Evolutionary conservation across 345 rosid species (phyloP), one percentile per base, ranked within the genome.

Genomic region (Pseudoturritis turrita): DNA sequence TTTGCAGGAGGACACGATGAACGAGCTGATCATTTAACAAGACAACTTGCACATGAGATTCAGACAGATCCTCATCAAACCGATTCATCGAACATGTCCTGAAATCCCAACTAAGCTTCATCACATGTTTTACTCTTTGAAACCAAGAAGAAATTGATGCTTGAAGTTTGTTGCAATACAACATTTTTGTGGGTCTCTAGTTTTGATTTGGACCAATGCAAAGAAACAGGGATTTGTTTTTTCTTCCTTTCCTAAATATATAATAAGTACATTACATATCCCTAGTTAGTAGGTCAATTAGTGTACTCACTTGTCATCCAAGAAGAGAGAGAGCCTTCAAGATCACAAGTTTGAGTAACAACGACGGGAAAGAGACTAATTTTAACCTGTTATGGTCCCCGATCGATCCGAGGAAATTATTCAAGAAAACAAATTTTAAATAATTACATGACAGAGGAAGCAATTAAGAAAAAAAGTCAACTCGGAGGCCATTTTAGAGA

Each of bases 1-100:
- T 88, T 86, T 69, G 93, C 90, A n/a, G 90, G 90, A 17, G 88
- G 93, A 23, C 86, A 84, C 2, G 93, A 88, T 65, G 93, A 88
- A 54, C 75, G 87, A 52, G 88, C 87, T 19, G 88, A 88, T 52
- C 62, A 53, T 65, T 67, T 88, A 40, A 81, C 81, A 23, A 78
- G 68, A 76, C 81, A 81, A 60, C 69, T 88, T 60, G 93, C 88
- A 57, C 73, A 75, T 28, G 90, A 81, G 77, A 88, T 88, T 55
- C 78, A 84, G 59, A 76, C 83, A 2, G 84, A 78, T 73, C 83
- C 85, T 70, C 75, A 62, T 36, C 77, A 77, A 59, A 21, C 72
- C 5, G 72, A 70, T 19, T 40, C 71, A 47, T 56, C 37, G 25
- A 67, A 29, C 62, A 59, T 19, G 55, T 63, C 58, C 8, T 62